Base-by-base conservation (phyloP, 805 yeast species). In the Candida alai region DNA sequence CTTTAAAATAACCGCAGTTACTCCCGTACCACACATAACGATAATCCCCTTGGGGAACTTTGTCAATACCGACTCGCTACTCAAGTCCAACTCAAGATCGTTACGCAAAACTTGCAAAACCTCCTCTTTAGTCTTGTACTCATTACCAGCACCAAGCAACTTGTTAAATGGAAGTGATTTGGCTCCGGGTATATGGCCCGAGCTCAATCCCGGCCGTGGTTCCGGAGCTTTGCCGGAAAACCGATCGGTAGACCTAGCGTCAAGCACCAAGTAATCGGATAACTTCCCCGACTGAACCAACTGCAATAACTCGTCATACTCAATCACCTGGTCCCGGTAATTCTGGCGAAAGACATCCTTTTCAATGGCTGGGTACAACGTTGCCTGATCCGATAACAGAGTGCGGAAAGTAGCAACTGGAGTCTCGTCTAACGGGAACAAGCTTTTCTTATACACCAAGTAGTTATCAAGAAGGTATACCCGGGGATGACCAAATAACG, bases 11-110 rank as follows among this genome's bases (percentile, higher is more conserved):
- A 90, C 86, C 1, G 97, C 97, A 8, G 97, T 81, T 31, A 93
- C 97, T 29, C 97, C 98, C 1, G 97, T 82, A 19, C 97, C 98
- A 55, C 98, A 93, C 85, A 85, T 78, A 24, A 83, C 84, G 32
- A 93, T 77, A 13, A 84, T 77, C 9, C 86, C 89, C 49, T 82
- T 80, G 12, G 35, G 35, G 14, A 17, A 34, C 66, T 58, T 13
- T 50, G 60, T 27, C 54, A 56, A 23, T 28, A 33, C 47, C 8
- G 47, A 38, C 37, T 58, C 34, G 39, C 47, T 39, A 13, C 51
- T 31, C 25, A 70, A 55, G 26, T 59, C 62, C 6, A 65, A 25
- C 6, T 49, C 56, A 28, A 55, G 60, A 8, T 59, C 64, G 3
- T 38, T 26, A 34, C 51, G 51, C 44, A 88, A 72, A 8, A 77